phyloP scores from a whole-genome alignment of 805 yeast genomes.

The Spathaspora hagerdaliae region DNA sequence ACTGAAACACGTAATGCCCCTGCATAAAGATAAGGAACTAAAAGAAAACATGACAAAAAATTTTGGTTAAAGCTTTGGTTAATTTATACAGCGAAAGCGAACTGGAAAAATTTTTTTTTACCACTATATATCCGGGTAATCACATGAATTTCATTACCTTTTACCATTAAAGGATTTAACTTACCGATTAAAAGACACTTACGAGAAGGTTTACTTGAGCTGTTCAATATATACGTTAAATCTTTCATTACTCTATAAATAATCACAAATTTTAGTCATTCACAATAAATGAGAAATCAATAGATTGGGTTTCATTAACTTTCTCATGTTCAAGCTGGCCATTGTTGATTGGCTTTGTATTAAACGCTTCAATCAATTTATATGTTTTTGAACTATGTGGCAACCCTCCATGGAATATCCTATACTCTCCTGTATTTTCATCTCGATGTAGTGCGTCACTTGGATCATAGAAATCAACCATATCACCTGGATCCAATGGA shows the following conservation, averaged over 20 bases:
- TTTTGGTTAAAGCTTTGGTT: not conserved
- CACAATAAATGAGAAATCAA: constrained; percentile 4
- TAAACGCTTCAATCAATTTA: not conserved
- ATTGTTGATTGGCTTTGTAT: constrained; percentile 4
- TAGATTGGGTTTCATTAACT: not conserved
- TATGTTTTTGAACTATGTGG: constrained; percentile 2
- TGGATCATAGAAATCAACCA: constrained; percentile 15
- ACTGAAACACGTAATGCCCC: constrained; percentile 99
- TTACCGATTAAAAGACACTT: no score
- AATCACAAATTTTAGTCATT: not conserved
- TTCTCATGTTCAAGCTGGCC: not conserved
- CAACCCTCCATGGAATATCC: not conserved
- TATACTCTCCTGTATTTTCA: not conserved
- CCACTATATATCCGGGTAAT: constrained; percentile 5
- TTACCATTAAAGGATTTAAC: no score
- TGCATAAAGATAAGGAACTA: constrained; percentile 85
- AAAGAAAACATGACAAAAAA: constrained; percentile 6
- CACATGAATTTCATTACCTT: no score
- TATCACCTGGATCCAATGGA: constrained; percentile 16
- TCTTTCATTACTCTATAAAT: not conserved
- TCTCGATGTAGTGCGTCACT: not conserved
- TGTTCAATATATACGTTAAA: no score
- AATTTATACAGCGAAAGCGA: not conserved
- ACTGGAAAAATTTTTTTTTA: not conserved
- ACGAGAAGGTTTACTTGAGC: no score